Evolutionary conservation across 192 early-diverging fungal species (phyloP).

Genomic region (Phlyctochytrium arcticum): DNA sequence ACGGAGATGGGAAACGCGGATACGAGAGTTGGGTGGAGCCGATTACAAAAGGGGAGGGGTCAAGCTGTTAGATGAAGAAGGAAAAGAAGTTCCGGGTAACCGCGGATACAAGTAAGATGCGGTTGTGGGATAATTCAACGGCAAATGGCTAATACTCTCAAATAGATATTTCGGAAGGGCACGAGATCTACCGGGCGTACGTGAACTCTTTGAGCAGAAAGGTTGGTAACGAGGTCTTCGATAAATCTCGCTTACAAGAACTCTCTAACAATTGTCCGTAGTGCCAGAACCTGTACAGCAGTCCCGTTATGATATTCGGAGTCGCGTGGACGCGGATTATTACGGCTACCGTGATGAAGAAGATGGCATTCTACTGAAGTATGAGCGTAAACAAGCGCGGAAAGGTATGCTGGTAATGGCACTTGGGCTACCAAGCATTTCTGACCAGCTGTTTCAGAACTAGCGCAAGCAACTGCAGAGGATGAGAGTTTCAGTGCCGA

Average conservation of each 20-base stretch:
- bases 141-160: neutral
- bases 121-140: neutral
- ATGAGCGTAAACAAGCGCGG: constrained; percentile 54
- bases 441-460: neutral
- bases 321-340: constrained; percentile 87
- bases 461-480: neutral
- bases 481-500: neutral
- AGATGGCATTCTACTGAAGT: constrained; percentile 75
- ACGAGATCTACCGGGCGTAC: constrained; percentile 88
- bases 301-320: constrained; percentile 64
- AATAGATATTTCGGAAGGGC: constrained; percentile 90
- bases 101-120: constrained; percentile 78
- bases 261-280: neutral
- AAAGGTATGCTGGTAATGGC: neutral
- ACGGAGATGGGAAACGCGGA: constrained; percentile 84
- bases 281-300: constrained; percentile 2
- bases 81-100: constrained; percentile 81
- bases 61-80: constrained; percentile 79
- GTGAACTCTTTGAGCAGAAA: constrained; percentile 82
- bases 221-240: constrained; percentile 34
- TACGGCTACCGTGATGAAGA: constrained; percentile 93
- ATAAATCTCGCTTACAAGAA: neutral
- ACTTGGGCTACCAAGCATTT: no score
- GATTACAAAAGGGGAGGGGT: constrained; percentile 63
- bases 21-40: constrained; percentile 88